A percentile compares a stretch with the other conserved stretches of the same genome.
These are phyloP conservation scores for Kwoniella shivajii DNA, from an alignment of 1,284 basidiomycete genomes.

Conservation along the genomic window DNA sequence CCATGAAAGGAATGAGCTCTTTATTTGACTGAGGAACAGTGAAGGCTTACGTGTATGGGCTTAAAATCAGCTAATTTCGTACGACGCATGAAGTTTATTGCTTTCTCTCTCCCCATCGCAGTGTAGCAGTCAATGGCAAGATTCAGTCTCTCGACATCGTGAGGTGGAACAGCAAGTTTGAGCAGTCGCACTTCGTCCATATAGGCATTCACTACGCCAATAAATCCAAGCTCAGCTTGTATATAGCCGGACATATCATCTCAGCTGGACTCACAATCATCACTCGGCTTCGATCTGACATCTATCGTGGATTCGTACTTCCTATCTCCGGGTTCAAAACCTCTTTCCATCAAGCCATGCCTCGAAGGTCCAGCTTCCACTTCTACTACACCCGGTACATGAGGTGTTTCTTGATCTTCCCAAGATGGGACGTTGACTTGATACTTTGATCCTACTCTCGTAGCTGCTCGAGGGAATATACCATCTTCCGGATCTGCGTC, in stretches of 20 bases:
- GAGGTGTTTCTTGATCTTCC: constrained; percentile 46
- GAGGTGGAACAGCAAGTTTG: constrained; percentile 40
- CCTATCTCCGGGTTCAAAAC: constrained; percentile 39
- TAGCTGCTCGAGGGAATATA: constrained; percentile 88
- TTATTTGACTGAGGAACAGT: not conserved
- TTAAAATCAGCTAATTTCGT: constrained; percentile 36
- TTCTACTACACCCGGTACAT: constrained; percentile 27
- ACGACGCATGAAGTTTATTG: constrained; percentile 31
- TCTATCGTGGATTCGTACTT: constrained; percentile 43
- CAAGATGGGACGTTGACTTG: constrained; percentile 63
- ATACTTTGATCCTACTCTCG: constrained; percentile 81
- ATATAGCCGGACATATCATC: not conserved
- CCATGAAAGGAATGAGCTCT: constrained; percentile 7
- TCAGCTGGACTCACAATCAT: constrained; percentile 36
- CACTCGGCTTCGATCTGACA: constrained; percentile 33
- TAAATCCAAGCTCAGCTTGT: constrained; percentile 1
- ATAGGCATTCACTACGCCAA: constrained; percentile 29
- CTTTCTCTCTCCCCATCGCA: constrained; percentile 31
- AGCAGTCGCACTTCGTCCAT: constrained; percentile 39
- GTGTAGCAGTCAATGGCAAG: constrained; percentile 32
- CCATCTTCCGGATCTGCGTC: constrained; percentile 82
- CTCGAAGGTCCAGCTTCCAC: constrained; percentile 28
- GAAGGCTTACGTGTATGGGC: constrained; percentile 36
- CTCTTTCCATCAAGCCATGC: constrained; percentile 31
- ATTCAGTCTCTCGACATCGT: constrained; percentile 44